A percentile compares a stretch with the other conserved stretches of the same genome.
These are phyloP conservation scores for Lablab purpureus DNA, from an alignment of 306 rosid genomes.

Conservation along the genomic window DNA sequence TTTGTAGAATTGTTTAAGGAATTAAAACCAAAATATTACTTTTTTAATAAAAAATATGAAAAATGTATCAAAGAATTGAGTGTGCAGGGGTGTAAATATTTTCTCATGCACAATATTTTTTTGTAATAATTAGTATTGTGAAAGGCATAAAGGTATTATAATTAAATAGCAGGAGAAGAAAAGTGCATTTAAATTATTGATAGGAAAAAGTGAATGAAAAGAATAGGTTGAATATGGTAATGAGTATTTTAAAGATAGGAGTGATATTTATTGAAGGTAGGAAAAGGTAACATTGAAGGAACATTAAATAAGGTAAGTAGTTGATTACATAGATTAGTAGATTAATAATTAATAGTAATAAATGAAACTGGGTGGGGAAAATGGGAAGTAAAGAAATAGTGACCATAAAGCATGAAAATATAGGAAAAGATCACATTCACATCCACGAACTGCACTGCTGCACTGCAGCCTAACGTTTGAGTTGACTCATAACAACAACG, in stretches of 20 bases:
- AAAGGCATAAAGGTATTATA: too few relatives aligned
- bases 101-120: too few relatives aligned
- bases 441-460: slow-evolving; percentile 22
- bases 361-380: neutral
- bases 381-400: slow-evolving; percentile 10
- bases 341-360: neutral
- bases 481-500: slow-evolving; percentile 69
- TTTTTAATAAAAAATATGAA: too few relatives aligned
- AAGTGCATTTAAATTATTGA: too few relatives aligned
- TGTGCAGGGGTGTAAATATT: too few relatives aligned
- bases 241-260: neutral
- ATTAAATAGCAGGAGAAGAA: too few relatives aligned
- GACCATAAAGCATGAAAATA: slow-evolving; percentile 31
- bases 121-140: too few relatives aligned
- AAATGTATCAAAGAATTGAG: too few relatives aligned
- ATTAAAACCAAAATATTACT: too few relatives aligned
- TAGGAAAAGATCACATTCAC: slow-evolving; percentile 61
- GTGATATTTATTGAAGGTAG: neutral
- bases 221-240: neutral
- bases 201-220: too few relatives aligned
- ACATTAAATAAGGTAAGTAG: neutral
- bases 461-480: slow-evolving; percentile 60
- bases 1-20: neutral
- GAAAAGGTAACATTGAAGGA: neutral
- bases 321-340: neutral